These are phyloP conservation scores for Nemania bipapillata DNA, from an alignment of 2,329 filamentous ascomycete genomes.

Conservation along the genomic window DNA sequence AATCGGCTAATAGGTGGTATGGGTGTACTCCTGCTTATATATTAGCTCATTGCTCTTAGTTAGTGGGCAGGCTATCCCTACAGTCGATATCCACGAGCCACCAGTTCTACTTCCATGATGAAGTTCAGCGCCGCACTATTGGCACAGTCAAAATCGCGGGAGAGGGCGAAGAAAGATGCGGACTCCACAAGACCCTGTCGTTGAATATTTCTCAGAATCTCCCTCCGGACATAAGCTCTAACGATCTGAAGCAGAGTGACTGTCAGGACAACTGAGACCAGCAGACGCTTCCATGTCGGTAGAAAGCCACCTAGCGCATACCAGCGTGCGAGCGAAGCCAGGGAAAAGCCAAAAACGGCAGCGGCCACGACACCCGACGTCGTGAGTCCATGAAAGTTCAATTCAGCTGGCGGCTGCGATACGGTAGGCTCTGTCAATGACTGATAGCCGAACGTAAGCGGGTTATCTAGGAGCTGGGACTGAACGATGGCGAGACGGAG, in stretches of 20 bases:
- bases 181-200: slow-evolving; percentile 48
- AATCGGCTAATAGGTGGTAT: slow-evolving; percentile 91
- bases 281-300: slow-evolving; percentile 46
- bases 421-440: slow-evolving; percentile 39
- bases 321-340: slow-evolving; percentile 49
- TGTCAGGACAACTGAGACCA: slow-evolving; percentile 41
- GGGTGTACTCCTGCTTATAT: slow-evolving; percentile 75
- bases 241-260: slow-evolving; percentile 40
- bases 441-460: slow-evolving; percentile 48
- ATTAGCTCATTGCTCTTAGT: slow-evolving; percentile 31
- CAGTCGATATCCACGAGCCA: slow-evolving; percentile 52
- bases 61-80: slow-evolving; percentile 32
- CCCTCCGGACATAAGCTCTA: slow-evolving; percentile 49
- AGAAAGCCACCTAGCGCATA: slow-evolving; percentile 46
- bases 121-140: slow-evolving; percentile 52
- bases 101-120: slow-evolving; percentile 52
- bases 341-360: slow-evolving; percentile 47
- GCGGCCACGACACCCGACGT: slow-evolving; percentile 49
- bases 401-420: slow-evolving; percentile 38
- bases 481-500: slow-evolving; percentile 51
- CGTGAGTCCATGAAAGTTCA: slow-evolving; percentile 46
- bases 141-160: slow-evolving; percentile 50
- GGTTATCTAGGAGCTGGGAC: slow-evolving; percentile 51
- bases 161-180: slow-evolving; percentile 48
- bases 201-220: slow-evolving; percentile 50